phyloP scores from a whole-genome alignment of 768 basidiomycete species.

The Auricularia cornea region DNA sequence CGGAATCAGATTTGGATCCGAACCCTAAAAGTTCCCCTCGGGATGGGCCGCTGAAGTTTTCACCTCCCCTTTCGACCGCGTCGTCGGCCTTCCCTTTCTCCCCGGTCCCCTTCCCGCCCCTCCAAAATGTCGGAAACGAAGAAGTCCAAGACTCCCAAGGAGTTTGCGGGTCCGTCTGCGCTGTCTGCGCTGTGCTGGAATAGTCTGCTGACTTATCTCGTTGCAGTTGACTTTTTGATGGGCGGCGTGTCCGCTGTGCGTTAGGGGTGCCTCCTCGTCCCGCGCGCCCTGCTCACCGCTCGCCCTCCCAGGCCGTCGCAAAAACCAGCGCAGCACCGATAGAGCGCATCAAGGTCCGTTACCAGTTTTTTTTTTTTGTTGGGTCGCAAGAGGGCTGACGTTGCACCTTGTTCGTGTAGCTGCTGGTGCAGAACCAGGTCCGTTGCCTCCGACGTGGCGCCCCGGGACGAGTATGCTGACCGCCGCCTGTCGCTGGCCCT shows the following conservation, averaged over 20 bases:
- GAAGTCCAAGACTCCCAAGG: slow-evolving; percentile 85
- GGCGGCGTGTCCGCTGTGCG: slow-evolving; percentile 88
- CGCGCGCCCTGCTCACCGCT: neutral
- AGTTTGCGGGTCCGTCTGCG: slow-evolving; percentile 64
- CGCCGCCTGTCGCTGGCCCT: neutral
- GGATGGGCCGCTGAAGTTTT: neutral
- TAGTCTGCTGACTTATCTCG: slow-evolving; percentile 6
- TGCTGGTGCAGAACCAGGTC: slow-evolving; percentile 88
- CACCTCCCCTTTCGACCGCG: neutral
- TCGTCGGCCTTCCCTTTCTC: neutral
- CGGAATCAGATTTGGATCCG: neutral
- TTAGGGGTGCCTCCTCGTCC: slow-evolving; percentile 12
- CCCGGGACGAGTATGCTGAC: neutral
- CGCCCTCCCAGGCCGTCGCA: slow-evolving; percentile 70
- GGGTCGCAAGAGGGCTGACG: slow-evolving; percentile 1
- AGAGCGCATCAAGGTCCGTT: slow-evolving; percentile 82
- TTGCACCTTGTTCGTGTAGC: slow-evolving; percentile 22
- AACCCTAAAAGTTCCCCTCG: neutral
- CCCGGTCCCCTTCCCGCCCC: slow-evolving; percentile 25
- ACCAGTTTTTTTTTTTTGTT: neutral
- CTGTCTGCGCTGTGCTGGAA: neutral
- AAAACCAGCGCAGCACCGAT: slow-evolving; percentile 99
- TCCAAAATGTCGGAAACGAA: slow-evolving; percentile 62
- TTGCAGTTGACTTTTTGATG: slow-evolving; percentile 89
- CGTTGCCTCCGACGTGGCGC: neutral